A percentile compares a stretch with the other conserved stretches of the same genome.
Evolutionary conservation across 2,329 filamentous ascomycete genomes (phyloP).

Genomic region (Alternaria viburni): DNA sequence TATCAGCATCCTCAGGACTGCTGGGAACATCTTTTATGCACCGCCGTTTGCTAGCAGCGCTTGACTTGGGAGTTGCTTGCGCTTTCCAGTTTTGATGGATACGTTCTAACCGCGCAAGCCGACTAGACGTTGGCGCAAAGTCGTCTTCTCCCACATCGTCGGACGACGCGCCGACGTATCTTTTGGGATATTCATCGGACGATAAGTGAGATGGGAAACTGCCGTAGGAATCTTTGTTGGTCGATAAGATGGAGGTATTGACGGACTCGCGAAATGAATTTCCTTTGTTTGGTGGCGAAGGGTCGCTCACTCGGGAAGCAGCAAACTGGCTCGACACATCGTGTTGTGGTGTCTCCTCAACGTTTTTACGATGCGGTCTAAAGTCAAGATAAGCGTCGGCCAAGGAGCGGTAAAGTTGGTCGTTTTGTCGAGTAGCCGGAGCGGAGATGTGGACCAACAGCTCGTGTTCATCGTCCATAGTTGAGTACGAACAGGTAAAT

Average conservation of each 20-base stretch:
- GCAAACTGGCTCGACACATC: not conserved
- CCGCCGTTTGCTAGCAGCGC: not conserved
- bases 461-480: conserved; percentile 50
- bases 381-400: conserved; percentile 52
- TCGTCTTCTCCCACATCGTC: conserved; percentile 1
- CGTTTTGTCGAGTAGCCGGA: conserved; percentile 49
- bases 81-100: conserved; percentile 34
- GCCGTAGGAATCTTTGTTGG: conserved; percentile 40
- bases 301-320: not conserved
- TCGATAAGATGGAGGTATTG: conserved; percentile 12
- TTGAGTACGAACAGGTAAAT: conserved; percentile 5
- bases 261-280: not conserved
- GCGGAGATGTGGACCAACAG: conserved; percentile 56
- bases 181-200: conserved; percentile 8
- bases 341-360: not conserved
- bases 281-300: not conserved
- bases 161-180: not conserved
- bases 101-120: conserved; percentile 34
- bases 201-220: conserved; percentile 41
- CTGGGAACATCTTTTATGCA: not conserved
- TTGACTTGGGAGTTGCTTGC: conserved; percentile 15
- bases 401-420: conserved; percentile 50
- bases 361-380: conserved; percentile 17
- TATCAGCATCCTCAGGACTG: conserved; percentile 13
- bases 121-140: conserved; percentile 20